Evolutionary conservation across 78 protist genomes (phyloP), one percentile per base, ranked within the genome.

Genomic region (Dictyostelium purpureum): DNA sequence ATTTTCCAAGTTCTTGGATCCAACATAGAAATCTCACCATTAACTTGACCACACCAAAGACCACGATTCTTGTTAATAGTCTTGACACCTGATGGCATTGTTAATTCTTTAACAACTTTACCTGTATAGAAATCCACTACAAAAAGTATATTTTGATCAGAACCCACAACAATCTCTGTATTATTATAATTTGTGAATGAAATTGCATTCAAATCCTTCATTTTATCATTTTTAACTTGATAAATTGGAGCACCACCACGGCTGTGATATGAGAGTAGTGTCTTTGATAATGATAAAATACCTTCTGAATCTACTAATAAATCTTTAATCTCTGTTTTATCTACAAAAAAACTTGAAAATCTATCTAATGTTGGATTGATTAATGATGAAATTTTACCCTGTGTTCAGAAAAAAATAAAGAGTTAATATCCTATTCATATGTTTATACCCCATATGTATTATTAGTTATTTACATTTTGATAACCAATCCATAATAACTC

Each of bases 401-500:
- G n/a, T n/a, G n/a, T n/a, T n/a, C n/a, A n/a, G n/a, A n/a, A 61
- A 31, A 1, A 18, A 52, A 6, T 16, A 49, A 1, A 49, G 1
- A 49, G 16, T 49, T 49, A 49, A 1, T 16, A 16, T 6, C 6
- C 2, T 57, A 16, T 10, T 52, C 21, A 18, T 52, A 52, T 21
- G 21, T 26, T 54, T n/a, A 54, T 10, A 54, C 21, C 21, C 6
- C 6, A 52, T 65, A 12, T n/a, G n/a, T 16, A 31, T 12, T 24
- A 35, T 35, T 63, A 63, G n/a, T n/a, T 11, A 40, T 35, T 35
- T 42, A 73, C 57, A 38, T 71, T 83, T 42, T 83, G 81, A 38
- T 83, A 83, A 7, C 92, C 92, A 57, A 85, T 76, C 92, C 92
- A 85, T 33, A 85, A 33, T n/a, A 85, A 47, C 61, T 85, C 92